Conservation (phyloP, 2,329 filamentous ascomycete species). For the Cryphonectria japonica region DNA sequence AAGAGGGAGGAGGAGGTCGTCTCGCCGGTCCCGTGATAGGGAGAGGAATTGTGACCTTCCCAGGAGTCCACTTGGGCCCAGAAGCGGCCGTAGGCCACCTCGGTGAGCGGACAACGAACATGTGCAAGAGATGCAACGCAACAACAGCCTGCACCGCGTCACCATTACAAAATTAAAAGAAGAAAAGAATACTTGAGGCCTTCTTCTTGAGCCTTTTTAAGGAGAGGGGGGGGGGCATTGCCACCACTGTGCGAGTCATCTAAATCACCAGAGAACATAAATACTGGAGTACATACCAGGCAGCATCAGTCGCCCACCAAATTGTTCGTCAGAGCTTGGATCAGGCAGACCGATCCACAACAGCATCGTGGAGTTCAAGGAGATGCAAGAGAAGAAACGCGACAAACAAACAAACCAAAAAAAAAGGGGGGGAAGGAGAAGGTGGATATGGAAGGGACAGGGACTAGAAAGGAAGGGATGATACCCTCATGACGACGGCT, state of each 20-base stretch:
- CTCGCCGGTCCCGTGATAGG: background rate
- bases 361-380: constrained; percentile 23
- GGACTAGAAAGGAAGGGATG: constrained; percentile 13
- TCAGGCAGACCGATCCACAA: constrained; percentile 4
- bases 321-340: constrained; percentile 2
- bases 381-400: background rate
- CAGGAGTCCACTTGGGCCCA: background rate
- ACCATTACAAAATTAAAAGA: background rate
- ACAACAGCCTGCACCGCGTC: background rate
- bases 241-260: background rate
- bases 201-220: background rate
- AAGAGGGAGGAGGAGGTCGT: background rate
- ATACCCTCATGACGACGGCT: constrained; percentile 19
- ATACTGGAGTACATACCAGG: background rate
- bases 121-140: background rate
- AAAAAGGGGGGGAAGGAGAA: background rate
- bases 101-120: background rate
- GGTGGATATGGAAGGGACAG: background rate
- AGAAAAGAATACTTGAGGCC: background rate
- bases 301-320: background rate
- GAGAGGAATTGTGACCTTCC: background rate
- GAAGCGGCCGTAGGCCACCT: constrained; percentile 7
- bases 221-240: background rate
- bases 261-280: background rate
- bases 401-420: no score